Evolutionary conservation across 805 yeast genomes (phyloP), one percentile per base, ranked within the genome.

Genomic region (Cyberlindnera mycetangii): DNA sequence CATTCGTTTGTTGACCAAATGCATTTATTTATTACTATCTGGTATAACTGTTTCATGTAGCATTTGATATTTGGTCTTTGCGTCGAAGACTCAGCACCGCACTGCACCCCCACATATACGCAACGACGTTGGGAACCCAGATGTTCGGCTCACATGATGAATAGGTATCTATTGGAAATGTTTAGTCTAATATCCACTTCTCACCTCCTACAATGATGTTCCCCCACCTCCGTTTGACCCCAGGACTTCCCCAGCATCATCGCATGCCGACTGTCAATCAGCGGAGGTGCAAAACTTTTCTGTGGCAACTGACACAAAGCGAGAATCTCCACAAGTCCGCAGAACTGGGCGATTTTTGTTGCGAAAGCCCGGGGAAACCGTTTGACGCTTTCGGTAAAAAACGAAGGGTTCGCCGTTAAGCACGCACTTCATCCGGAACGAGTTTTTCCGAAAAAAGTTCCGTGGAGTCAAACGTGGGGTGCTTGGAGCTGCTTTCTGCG

Each of bases 331-430:
- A 25, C 28, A 25, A 25, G 28, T 25, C 28, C 28, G 28, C 28
- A 7, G 14, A 25, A 25, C 12, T 10, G 28, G 5, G 28, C 28
- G 28, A 25, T 12, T 25, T 25, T 25, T 25, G 12, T 25, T 25
- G 28, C 28, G 28, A 25, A 25, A 10, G 25, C 25, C 25, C 25
- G 25, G 25, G 25, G 25, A 22, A 10, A 10, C 25, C 10, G 10
- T n/a, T n/a, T n/a, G 28, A 24, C 8, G 12, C 28, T 24, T 27
- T 16, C 37, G 16, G 22, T 22, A n/a, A n/a, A 14, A 15, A 15
- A 14, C 5, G 20, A 6, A n/a, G 12, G 4, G 27, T 39, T 39
- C 42, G 42, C 42, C 42, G 42, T 39, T 39, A 18, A 31, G 42
- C 36, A 31, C 35, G 37, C 37, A 21, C 16, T 11, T 12, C 5